Base-by-base conservation (phyloP, 352 stramenopile species). In the Globisporangium nodosum region DNA sequence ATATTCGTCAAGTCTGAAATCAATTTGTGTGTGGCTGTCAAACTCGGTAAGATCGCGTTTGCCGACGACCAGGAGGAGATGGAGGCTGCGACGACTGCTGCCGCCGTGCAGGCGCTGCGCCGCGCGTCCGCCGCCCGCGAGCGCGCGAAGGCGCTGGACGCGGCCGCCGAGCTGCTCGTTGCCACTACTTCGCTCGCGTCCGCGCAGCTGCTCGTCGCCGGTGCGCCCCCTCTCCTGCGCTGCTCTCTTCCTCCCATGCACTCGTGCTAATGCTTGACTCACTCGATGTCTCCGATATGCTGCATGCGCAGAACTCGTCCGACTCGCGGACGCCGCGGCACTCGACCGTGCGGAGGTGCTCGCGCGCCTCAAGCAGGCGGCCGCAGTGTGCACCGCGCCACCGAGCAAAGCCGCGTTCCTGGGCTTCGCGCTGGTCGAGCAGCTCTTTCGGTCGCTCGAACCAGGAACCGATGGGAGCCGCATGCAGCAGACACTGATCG, bases 351-450 rank as follows among this genome's bases (percentile, higher is more conserved):
- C 7, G 13, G 54, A 66, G n/a, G 9, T 58, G 13, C 12, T 58
- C n/a, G 33, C 43, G 4, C 66, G 63, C 12, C 54, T 90, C 9
- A 69, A 73, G 66, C 67, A 75, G 56, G 60, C 68, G 13, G 71
- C 69, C 3, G 54, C 68, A 2, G 73, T 90, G 45, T 85, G 80
- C 60, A 55, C 56, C 2, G 55, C 74, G 31, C 75, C 80, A 21
- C 51, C 48, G 6, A 69, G 59, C 59, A 90, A 90, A 64, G 76
- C 71, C 5, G 66, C 77, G 55, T 77, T 68, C 43, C 60, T 90
- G 2, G 77, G 75, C 21, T 77, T 75, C 35, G 57, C 61, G 39
- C 51, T 90, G 11, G 40, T 81, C 0, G 47, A 73, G 31, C 55
- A 65, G n/a, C 66, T 73, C 40, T 52, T 77, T 31, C 18, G 58